Percentiles rank a stretch among this genome's conserved stretches.
These are phyloP conservation scores for Amphichorda felina DNA, from an alignment of 2,329 filamentous ascomycete species.

Conservation along the genomic window DNA sequence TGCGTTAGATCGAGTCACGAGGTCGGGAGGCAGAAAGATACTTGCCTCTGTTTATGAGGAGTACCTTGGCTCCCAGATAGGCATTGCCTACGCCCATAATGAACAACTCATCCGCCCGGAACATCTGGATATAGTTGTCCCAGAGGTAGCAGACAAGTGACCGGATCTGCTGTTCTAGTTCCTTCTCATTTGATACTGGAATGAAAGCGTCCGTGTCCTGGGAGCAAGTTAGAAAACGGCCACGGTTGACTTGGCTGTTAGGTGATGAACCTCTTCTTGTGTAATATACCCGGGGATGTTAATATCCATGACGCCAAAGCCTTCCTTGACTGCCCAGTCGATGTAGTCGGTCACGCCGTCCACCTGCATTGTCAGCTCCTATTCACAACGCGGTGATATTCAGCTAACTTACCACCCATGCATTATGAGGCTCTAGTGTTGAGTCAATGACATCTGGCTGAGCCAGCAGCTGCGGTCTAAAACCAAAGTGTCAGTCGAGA, in stretches of 20 bases:
- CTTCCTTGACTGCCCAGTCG: constrained; percentile 66
- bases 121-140: constrained; percentile 91
- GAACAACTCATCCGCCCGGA: constrained; percentile 61
- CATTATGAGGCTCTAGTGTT: constrained; percentile 69
- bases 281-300: constrained; percentile 76
- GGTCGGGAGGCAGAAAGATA: background rate
- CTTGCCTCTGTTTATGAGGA: constrained; percentile 65
- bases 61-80: constrained; percentile 69
- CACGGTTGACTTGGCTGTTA: background rate
- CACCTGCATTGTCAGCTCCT: constrained; percentile 39
- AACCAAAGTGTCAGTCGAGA: constrained; percentile 1
- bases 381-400: background rate
- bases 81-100: constrained; percentile 85
- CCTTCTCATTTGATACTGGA: constrained; percentile 29
- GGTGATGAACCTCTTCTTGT: constrained; percentile 38
- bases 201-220: constrained; percentile 37
- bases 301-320: constrained; percentile 79
- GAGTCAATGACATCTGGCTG: constrained; percentile 60
- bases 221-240: background rate
- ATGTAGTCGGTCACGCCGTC: constrained; percentile 74
- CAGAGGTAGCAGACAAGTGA: constrained; percentile 79
- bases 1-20: background rate
- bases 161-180: constrained; percentile 48
- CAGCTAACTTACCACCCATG: constrained; percentile 60
- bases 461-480: constrained; percentile 59